Conservation (phyloP, 805 yeast genomes). For the Candida morakotiae region DNA sequence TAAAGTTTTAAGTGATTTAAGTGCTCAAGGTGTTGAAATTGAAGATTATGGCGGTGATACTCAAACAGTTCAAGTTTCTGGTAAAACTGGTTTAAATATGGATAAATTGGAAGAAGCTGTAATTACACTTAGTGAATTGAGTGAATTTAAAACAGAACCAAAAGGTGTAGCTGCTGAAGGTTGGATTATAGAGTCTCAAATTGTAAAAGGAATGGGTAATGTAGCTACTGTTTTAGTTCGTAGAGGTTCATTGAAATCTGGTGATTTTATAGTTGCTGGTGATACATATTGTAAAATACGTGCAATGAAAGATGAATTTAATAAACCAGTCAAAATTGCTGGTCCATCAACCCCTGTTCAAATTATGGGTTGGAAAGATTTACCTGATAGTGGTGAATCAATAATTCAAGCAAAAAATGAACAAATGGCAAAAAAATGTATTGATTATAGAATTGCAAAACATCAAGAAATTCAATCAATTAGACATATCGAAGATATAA, state of each 20-base stretch:
- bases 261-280: conserved; percentile 80
- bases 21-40: conserved; percentile 72
- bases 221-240: conserved; percentile 81
- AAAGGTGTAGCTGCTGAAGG: conserved; percentile 66
- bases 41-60: conserved; percentile 96
- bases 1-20: conserved; percentile 72
- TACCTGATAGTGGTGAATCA: conserved; percentile 89
- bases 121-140: conserved; percentile 75
- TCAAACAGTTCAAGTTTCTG: conserved; percentile 84
- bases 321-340: conserved; percentile 59
- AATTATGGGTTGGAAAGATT: conserved; percentile 88
- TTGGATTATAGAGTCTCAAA: conserved; percentile 82
- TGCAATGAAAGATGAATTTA: conserved; percentile 70
- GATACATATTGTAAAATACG: conserved; percentile 80
- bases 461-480: conserved; percentile 52
- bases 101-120: conserved; percentile 87
- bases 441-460: conserved; percentile 57
- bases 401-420: conserved; percentile 75
- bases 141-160: conserved; percentile 65
- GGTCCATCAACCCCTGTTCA: conserved; percentile 90
- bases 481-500: conserved; percentile 64
- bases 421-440: conserved; percentile 68
- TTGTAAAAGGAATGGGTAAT: conserved; percentile 77
- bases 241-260: conserved; percentile 70
- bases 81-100: conserved; percentile 86